Percentiles rank a stretch among this genome's conserved stretches.
Evolutionary conservation across 768 basidiomycete genomes (phyloP).

Genomic region (Phylloporus sp.): DNA sequence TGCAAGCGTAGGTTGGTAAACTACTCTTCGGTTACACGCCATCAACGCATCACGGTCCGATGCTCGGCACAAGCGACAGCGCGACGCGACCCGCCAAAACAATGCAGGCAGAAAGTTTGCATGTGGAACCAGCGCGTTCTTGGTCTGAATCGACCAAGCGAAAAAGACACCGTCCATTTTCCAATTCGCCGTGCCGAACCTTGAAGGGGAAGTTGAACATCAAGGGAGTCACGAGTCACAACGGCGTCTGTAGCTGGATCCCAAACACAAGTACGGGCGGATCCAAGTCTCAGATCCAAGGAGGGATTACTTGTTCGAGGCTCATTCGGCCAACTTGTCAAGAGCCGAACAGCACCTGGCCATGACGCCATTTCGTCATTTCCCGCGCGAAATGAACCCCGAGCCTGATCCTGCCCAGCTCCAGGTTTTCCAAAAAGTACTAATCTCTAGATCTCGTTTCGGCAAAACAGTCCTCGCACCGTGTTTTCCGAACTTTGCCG

Average conservation of each 20-base stretch:
- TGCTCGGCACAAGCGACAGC: too few relatives aligned
- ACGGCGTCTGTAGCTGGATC: too few relatives aligned
- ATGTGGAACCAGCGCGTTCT: not conserved
- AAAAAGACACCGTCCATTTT: not conserved
- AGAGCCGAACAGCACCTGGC: too few relatives aligned
- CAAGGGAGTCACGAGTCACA: too few relatives aligned
- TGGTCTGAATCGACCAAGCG: conserved; percentile 8
- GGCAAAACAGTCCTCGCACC: not conserved
- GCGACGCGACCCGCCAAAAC: not conserved
- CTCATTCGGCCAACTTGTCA: too few relatives aligned
- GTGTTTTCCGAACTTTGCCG: not conserved
- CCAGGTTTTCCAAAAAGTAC: not conserved
- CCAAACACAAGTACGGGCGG: too few relatives aligned
- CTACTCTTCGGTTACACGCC: too few relatives aligned
- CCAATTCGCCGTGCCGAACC: not conserved
- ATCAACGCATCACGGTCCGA: too few relatives aligned
- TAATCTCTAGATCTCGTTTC: not conserved
- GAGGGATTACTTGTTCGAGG: too few relatives aligned
- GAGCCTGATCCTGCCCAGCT: not conserved
- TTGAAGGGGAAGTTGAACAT: not conserved
- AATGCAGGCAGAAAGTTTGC: not conserved
- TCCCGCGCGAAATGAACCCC: not conserved
- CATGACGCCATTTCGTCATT: not conserved
- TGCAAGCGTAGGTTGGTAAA: too few relatives aligned
- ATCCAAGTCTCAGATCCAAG: not conserved